Evolutionary conservation across 768 basidiomycete genomes (phyloP).

Genomic region (Xerocomellus amylosporus): DNA sequence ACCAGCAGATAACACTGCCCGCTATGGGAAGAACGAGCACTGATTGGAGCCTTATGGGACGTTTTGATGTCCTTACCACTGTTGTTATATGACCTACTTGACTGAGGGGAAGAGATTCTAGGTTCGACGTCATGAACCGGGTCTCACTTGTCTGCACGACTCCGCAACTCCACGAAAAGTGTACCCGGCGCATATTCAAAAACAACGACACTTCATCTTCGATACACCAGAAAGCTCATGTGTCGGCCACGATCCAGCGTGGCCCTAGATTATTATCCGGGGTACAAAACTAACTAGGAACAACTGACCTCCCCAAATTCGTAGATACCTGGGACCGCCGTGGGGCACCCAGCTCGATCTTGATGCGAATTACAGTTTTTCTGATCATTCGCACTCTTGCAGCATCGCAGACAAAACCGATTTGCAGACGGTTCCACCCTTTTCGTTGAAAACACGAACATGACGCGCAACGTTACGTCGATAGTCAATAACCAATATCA

Average conservation of each 20-base stretch:
- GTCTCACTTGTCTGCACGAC: too few species aligned
- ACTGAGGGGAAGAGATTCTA: too few species aligned
- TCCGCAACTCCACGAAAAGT: background rate
- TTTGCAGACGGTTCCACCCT: constrained; percentile 46
- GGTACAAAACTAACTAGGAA: constrained; percentile 26
- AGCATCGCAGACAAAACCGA: constrained; percentile 52
- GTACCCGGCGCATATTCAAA: background rate
- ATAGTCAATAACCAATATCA: background rate
- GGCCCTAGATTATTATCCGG: background rate
- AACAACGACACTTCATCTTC: background rate
- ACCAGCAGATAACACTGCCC: too few species aligned
- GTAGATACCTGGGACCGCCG: constrained; percentile 46
- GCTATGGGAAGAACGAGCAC: too few species aligned
- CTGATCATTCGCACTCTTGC: constrained; percentile 41
- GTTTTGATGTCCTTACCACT: too few species aligned
- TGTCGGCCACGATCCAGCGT: constrained; percentile 16
- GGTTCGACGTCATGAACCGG: too few species aligned
- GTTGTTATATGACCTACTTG: too few species aligned
- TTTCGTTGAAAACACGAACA: background rate
- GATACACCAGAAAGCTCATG: too few species aligned
- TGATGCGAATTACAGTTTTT: constrained; percentile 50
- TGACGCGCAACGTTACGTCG: background rate
- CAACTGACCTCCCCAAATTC: constrained; percentile 41
- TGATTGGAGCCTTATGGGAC: too few species aligned
- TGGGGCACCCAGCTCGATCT: constrained; percentile 42